A percentile compares a stretch with the other conserved stretches of the same genome.
phyloP scores from a whole-genome alignment of 1,139 yeast genomes.

The Candida glucosophila region DNA sequence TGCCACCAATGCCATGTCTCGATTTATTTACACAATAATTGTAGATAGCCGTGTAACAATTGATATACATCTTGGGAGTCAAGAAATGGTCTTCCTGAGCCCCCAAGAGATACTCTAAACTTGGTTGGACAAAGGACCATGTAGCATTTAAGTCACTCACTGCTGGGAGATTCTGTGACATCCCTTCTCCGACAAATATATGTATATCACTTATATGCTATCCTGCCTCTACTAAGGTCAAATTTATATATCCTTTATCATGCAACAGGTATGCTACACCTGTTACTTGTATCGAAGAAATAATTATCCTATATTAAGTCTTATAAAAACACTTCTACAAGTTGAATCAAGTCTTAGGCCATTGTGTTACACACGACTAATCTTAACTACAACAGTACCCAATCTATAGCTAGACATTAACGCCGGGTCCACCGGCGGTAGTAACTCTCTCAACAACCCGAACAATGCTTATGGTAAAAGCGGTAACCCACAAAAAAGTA shows the following conservation, averaged over 20 bases:
- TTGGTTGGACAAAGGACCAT: slow-evolving; percentile 72
- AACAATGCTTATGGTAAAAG: slow-evolving; percentile 75
- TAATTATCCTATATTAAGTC: no score
- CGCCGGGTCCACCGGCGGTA: no score
- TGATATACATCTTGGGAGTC: slow-evolving; percentile 67
- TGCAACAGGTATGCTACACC: no score
- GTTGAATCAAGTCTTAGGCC: no score
- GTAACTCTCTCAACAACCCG: slow-evolving; percentile 72
- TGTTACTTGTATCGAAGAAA: no score
- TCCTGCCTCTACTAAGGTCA: no score
- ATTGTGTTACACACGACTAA: no score
- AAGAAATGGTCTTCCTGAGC: slow-evolving; percentile 57
- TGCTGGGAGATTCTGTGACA: slow-evolving; percentile 14
- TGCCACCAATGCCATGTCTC: slow-evolving; percentile 20
- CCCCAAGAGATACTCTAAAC: slow-evolving; percentile 61
- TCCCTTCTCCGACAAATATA: slow-evolving; percentile 1
- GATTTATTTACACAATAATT: slow-evolving; percentile 88
- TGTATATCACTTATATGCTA: no score
- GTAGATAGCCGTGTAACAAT: slow-evolving; percentile 76
- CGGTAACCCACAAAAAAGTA: slow-evolving; percentile 73
- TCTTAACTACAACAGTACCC: no score
- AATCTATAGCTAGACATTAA: no score
- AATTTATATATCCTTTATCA: no score
- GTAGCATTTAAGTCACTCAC: slow-evolving; percentile 56
- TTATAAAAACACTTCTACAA: no score